Evolutionary conservation across 2,329 filamentous ascomycete species (phyloP).

Genomic region (Pezicula carpinea): DNA sequence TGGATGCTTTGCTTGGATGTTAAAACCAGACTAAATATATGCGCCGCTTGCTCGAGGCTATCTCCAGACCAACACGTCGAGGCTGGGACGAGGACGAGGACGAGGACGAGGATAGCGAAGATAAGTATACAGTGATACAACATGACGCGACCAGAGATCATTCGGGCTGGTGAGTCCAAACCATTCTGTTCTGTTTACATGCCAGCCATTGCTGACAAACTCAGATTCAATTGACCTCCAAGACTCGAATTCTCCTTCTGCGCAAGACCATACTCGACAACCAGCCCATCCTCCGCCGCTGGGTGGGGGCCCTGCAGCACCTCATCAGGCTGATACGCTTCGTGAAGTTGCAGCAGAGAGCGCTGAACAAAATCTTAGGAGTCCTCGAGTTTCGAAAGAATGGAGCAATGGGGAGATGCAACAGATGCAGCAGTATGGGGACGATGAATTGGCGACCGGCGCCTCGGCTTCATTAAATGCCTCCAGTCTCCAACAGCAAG

Average conservation of each 20-base stretch:
- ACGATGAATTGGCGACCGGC: slow-evolving; percentile 38
- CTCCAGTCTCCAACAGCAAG: slow-evolving; percentile 41
- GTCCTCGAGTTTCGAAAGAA: slow-evolving; percentile 55
- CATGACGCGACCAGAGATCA: slow-evolving; percentile 52
- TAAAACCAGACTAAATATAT: no score
- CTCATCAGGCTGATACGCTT: slow-evolving; percentile 82
- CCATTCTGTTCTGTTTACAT: slow-evolving; percentile 4
- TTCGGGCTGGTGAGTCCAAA: slow-evolving; percentile 43
- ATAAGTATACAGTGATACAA: slow-evolving; percentile 7
- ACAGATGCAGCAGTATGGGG: slow-evolving; percentile 32
- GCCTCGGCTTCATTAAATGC: slow-evolving; percentile 36
- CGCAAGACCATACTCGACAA: slow-evolving; percentile 70
- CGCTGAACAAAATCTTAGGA: slow-evolving; percentile 65
- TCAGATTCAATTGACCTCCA: slow-evolving; percentile 94
- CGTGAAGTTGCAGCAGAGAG: slow-evolving; percentile 75
- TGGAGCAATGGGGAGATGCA: slow-evolving; percentile 34
- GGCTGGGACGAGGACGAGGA: no score
- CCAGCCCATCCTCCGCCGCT: slow-evolving; percentile 44
- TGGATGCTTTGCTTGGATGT: no score
- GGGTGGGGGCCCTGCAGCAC: slow-evolving; percentile 46
- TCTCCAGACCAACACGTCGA: no score
- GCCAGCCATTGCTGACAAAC: slow-evolving; percentile 20
- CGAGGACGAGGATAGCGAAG: no score
- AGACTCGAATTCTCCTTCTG: slow-evolving; percentile 74
- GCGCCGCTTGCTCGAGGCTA: no score